A percentile compares a stretch with the other conserved stretches of the same genome.
phyloP scores from a whole-genome alignment of 352 stramenopile genomes.

The Phytophthora boehmeriae region DNA sequence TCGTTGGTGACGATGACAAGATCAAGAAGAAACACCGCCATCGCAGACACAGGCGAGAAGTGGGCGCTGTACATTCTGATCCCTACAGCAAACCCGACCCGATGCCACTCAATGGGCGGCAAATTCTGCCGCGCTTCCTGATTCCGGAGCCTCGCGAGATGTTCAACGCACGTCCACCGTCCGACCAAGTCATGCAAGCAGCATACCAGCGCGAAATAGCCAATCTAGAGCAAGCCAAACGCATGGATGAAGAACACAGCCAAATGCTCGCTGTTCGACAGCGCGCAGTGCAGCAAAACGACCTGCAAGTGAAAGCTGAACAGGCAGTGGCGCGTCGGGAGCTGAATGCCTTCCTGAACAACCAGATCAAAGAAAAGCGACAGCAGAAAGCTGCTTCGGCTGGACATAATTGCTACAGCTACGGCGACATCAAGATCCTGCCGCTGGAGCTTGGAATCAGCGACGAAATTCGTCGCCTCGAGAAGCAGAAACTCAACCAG shows the following conservation, averaged over 20 bases:
- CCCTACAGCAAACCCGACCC: constrained; percentile 11
- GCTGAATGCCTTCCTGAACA: constrained; percentile 54
- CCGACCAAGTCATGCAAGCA: constrained; percentile 34
- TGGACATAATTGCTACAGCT: constrained; percentile 2
- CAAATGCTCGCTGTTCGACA: constrained; percentile 22
- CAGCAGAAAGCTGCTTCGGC: constrained; percentile 15
- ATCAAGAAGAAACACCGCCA: constrained; percentile 5
- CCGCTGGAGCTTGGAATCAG: constrained; percentile 42
- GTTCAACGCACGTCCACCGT: constrained; percentile 19
- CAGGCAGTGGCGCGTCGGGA: constrained; percentile 43
- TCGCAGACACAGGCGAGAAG: constrained; percentile 6
- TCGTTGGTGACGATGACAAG: neutral
- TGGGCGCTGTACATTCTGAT: neutral
- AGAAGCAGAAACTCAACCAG: constrained; percentile 52
- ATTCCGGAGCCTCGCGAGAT: constrained; percentile 32
- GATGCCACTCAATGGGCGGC: constrained; percentile 7
- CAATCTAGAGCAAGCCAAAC: constrained; percentile 24
- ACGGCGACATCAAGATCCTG: constrained; percentile 42
- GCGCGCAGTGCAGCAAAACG: constrained; percentile 43
- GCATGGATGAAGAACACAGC: constrained; percentile 19
- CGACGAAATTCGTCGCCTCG: constrained; percentile 27
- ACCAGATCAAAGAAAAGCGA: constrained; percentile 55
- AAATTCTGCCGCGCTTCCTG: constrained; percentile 62
- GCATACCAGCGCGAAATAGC: constrained; percentile 39
- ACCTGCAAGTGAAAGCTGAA: constrained; percentile 50